A percentile compares a stretch with the other conserved stretches of the same genome.
phyloP scores from a whole-genome alignment of 352 stramenopile genomes.

The Phytophthora fragariaefolia region DNA sequence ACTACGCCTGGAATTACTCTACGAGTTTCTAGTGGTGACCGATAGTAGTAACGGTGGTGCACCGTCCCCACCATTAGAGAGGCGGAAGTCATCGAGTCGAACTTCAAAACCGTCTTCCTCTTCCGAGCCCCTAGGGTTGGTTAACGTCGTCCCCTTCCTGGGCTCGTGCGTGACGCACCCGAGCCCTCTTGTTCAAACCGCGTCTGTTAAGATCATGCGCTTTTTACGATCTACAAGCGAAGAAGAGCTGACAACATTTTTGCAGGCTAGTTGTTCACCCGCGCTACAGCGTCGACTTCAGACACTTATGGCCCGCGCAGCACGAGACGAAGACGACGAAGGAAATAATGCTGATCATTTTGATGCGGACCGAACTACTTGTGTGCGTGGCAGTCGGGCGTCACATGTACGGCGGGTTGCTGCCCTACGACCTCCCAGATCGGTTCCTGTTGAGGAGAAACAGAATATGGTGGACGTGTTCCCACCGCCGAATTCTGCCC shows the following conservation, averaged over 20 bases:
- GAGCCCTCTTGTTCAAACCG: slow-evolving; percentile 51
- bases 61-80: slow-evolving; percentile 27
- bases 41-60: slow-evolving; percentile 20
- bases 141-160: slow-evolving; percentile 79
- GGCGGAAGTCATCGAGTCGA: slow-evolving; percentile 18
- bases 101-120: slow-evolving; percentile 19
- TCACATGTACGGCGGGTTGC: slow-evolving; percentile 80
- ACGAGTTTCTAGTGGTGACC: slow-evolving; percentile 50
- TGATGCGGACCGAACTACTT: slow-evolving; percentile 55
- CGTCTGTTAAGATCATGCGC: slow-evolving; percentile 52
- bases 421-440: slow-evolving; percentile 66
- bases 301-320: slow-evolving; percentile 41
- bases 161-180: slow-evolving; percentile 67
- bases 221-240: slow-evolving; percentile 42
- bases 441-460: slow-evolving; percentile 73
- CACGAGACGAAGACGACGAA: slow-evolving; percentile 39
- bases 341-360: slow-evolving; percentile 66
- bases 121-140: slow-evolving; percentile 54
- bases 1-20: slow-evolving; percentile 66
- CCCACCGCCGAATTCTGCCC: slow-evolving; percentile 69
- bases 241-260: slow-evolving; percentile 52
- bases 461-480: slow-evolving; percentile 68
- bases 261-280: slow-evolving; percentile 62
- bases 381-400: slow-evolving; percentile 69
- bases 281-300: slow-evolving; percentile 68